Evolutionary conservation across 768 basidiomycete genomes (phyloP).

Genomic region (Russula sp.): DNA sequence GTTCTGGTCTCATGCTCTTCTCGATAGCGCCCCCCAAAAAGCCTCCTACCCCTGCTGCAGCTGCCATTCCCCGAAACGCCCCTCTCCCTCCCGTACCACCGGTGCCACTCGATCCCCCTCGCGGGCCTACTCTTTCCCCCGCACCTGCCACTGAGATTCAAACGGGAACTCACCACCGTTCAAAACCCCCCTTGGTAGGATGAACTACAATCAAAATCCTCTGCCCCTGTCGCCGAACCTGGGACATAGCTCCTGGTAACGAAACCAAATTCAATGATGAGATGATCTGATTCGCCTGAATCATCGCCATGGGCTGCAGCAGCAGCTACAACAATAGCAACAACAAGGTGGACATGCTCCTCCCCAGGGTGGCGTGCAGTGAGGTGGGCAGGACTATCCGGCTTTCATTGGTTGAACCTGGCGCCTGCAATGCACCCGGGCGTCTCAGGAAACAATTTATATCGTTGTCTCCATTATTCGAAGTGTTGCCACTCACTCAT

Average conservation of each 20-base stretch:
- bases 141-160: constrained; percentile 23
- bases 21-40: constrained; percentile 60
- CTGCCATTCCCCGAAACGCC: constrained; percentile 28
- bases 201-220: constrained; percentile 43
- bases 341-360: constrained; percentile 45
- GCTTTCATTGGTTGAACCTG: constrained; percentile 40
- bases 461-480: too few relatives aligned
- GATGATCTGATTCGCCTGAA: constrained; percentile 4
- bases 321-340: constrained; percentile 53
- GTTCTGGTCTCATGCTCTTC: constrained; percentile 11
- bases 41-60: constrained; percentile 41
- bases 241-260: constrained; percentile 23
- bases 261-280: constrained; percentile 12
- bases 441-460: too few relatives aligned
- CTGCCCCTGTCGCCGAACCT: constrained; percentile 34
- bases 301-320: constrained; percentile 36
- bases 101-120: constrained; percentile 19
- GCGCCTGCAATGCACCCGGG: too few relatives aligned
- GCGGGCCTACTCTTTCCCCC: constrained; percentile 25
- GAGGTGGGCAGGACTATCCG: constrained; percentile 57
- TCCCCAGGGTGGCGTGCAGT: constrained; percentile 55
- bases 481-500: too few relatives aligned
- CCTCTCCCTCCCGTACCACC: constrained; percentile 26
- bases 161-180: constrained; percentile 61
- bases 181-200: constrained; percentile 73